Evolutionary conservation across 371 early-diverging fungal genomes (phyloP).

Genomic region (Mucor indicus): DNA sequence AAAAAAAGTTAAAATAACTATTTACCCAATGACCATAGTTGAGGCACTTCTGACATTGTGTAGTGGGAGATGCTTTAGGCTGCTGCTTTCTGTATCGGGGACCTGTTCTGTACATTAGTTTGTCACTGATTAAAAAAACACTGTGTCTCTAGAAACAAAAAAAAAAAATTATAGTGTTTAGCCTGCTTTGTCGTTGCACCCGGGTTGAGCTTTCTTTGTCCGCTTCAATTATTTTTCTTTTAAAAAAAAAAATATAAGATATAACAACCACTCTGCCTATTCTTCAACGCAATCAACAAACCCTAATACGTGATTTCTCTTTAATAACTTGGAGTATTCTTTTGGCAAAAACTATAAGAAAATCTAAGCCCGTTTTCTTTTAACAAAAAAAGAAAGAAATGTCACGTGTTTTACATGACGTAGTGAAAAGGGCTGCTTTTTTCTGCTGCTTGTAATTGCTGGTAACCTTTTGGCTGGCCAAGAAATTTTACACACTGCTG

Average conservation of each 20-base stretch:
- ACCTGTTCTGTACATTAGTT: conserved; percentile 37
- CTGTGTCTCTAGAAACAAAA: not conserved
- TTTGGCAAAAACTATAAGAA: too few relatives aligned
- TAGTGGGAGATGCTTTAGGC: conserved; percentile 47
- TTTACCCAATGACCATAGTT: conserved; percentile 62
- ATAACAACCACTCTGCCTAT: too few relatives aligned
- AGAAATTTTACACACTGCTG: not conserved
- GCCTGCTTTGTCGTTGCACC: not conserved
- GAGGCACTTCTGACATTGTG: conserved; percentile 63
- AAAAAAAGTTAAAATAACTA: not conserved
- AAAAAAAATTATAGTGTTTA: conserved; percentile 2
- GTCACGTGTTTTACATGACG: conserved; percentile 6
- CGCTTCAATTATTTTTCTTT: too few relatives aligned
- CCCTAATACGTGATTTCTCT: too few relatives aligned
- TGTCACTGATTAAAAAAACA: not conserved
- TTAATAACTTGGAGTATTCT: too few relatives aligned
- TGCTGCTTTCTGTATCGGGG: conserved; percentile 27
- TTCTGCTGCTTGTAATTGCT: not conserved
- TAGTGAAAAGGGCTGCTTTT: too few relatives aligned
- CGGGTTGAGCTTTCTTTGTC: too few relatives aligned
- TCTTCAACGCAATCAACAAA: too few relatives aligned
- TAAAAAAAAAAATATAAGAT: too few relatives aligned
- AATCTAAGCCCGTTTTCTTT: too few relatives aligned
- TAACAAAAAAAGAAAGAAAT: too few relatives aligned
- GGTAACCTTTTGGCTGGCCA: not conserved